Evolutionary conservation across 1,139 yeast genomes (phyloP).

Genomic region (Saccharomyces hybrid): DNA sequence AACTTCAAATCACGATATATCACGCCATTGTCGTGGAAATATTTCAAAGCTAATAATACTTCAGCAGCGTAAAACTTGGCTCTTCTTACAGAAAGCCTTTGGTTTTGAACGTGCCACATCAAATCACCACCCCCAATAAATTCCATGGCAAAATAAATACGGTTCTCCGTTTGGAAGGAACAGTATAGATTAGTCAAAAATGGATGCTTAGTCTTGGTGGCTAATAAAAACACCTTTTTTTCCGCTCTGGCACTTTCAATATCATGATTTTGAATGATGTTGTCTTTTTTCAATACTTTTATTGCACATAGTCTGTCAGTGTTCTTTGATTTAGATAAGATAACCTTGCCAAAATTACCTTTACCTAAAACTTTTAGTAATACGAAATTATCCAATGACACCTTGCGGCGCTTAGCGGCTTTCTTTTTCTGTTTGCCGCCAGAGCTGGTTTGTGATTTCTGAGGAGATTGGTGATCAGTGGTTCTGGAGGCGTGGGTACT

Average conservation of each 20-base stretch:
- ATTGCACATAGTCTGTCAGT: conserved; percentile 75
- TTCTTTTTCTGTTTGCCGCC: conserved; percentile 22
- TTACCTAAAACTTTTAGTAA: conserved; percentile 91
- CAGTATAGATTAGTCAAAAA: conserved; percentile 85
- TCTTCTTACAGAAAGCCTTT: conserved; percentile 77
- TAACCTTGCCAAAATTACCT: conserved; percentile 96
- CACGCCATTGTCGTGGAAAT: conserved; percentile 92
- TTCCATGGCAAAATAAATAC: conserved; percentile 97
- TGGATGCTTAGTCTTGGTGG: conserved; percentile 86
- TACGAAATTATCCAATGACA: conserved; percentile 91
- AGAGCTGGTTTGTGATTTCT: conserved; percentile 1
- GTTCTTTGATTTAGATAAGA: conserved; percentile 88
- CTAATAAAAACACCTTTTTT: conserved; percentile 83
- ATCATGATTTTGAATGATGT: conserved; percentile 90
- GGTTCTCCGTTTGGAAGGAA: conserved; percentile 94
- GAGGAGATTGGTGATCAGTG: conserved; percentile 3
- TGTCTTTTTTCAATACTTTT: conserved; percentile 89
- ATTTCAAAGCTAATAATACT: conserved; percentile 80
- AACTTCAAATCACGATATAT: conserved; percentile 93
- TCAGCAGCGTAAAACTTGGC: conserved; percentile 98
- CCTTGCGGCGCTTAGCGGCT: conserved; percentile 42
- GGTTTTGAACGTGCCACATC: conserved; percentile 98
- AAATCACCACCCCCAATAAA: conserved; percentile 95
- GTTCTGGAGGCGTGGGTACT: not conserved
- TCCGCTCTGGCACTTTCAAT: conserved; percentile 92